A percentile compares a stretch with the other conserved stretches of the same genome.
Conservation (phyloP, 2,329 filamentous ascomycete species). For the Colletotrichum acutatum region DNA sequence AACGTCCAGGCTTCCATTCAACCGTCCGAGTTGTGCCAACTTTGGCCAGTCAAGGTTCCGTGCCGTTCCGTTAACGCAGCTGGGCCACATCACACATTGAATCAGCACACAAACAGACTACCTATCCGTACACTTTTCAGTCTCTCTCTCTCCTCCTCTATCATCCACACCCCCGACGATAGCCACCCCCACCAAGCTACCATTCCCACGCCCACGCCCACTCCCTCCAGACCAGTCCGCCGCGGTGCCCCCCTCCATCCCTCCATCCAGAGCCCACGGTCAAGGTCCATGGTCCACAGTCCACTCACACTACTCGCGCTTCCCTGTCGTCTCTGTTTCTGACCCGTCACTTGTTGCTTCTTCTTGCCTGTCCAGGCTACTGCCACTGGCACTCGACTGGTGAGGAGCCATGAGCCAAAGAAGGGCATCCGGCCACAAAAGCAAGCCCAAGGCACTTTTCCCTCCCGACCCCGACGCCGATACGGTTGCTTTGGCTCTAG, state of each 20-base stretch:
- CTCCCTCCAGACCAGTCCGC: not conserved
- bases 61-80: conserved; percentile 10
- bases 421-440: conserved; percentile 33
- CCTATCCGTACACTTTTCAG: not conserved
- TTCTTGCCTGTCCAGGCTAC: conserved; percentile 16
- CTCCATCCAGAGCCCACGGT: conserved; percentile 2
- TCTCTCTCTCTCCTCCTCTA: not conserved
- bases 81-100: conserved; percentile 6
- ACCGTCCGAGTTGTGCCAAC: not conserved
- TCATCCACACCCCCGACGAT: not conserved
- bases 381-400: conserved; percentile 23
- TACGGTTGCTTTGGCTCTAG: conserved; percentile 28
- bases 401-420: conserved; percentile 30
- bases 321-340: conserved; percentile 30
- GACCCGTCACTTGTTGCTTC: conserved; percentile 26
- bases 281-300: conserved; percentile 12
- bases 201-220: not conserved
- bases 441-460: conserved; percentile 24
- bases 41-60: conserved; percentile 16
- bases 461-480: conserved; percentile 28
- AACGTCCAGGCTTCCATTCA: not conserved
- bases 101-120: not conserved
- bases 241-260: not conserved
- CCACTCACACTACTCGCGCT: conserved; percentile 23
- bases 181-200: conserved; percentile 9